Evolutionary conservation across 176 grass and related monocot species (phyloP).

Genomic region (Eremochloa ophiuroides): DNA sequence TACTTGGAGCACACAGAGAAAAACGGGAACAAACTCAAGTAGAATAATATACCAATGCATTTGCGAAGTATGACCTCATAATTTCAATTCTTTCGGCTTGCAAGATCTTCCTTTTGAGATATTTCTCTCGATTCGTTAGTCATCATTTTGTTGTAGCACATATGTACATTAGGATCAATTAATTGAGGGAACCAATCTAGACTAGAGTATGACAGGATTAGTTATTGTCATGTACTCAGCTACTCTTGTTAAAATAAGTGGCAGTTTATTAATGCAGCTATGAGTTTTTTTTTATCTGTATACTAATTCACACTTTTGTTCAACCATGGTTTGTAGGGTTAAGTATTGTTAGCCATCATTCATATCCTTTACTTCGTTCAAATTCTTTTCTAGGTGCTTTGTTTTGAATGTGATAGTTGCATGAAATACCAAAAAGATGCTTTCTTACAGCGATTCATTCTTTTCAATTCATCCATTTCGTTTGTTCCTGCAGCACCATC

Average conservation of each 20-base stretch:
- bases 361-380: background rate
- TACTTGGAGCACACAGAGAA: background rate
- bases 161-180: background rate
- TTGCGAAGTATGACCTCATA: background rate
- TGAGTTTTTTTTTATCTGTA: background rate
- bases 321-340: background rate
- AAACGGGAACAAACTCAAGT: background rate
- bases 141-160: background rate
- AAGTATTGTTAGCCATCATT: background rate
- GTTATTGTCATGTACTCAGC: background rate
- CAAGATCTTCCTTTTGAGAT: background rate
- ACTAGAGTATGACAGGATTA: background rate
- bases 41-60: background rate
- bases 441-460: background rate
- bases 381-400: background rate
- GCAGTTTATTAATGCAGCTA: background rate
- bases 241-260: background rate
- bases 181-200: background rate
- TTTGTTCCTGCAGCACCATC: slow-evolving; percentile 64
- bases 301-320: background rate
- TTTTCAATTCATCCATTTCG: background rate
- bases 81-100: background rate
- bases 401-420: background rate
- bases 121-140: background rate
- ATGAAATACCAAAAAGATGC: background rate